Conservation (phyloP, 2,329 filamentous ascomycete species). For the Helminthosporium solani region DNA sequence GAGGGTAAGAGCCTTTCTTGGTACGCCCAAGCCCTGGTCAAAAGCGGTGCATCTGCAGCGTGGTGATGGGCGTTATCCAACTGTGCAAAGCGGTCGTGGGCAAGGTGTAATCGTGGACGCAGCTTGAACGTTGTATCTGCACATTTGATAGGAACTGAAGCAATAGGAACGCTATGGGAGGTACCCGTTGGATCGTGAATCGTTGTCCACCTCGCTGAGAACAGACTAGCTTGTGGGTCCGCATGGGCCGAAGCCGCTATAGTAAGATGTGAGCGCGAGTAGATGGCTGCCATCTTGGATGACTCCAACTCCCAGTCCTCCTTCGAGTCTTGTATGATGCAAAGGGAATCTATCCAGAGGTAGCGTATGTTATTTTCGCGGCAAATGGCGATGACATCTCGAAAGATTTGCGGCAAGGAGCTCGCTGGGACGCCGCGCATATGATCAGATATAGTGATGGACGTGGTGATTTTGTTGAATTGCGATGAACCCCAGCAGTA, state of each 20-base stretch:
- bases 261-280: constrained; percentile 13
- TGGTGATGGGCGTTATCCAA: background rate
- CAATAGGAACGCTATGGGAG: background rate
- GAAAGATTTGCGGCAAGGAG: background rate
- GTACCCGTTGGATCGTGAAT: background rate
- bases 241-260: constrained; percentile 10
- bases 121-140: background rate
- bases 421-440: background rate
- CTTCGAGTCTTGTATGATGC: constrained; percentile 20
- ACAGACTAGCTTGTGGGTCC: constrained; percentile 1
- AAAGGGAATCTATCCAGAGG: constrained; percentile 23
- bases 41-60: constrained; percentile 3
- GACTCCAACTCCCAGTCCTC: constrained; percentile 17
- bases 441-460: background rate
- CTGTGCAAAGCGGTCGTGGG: background rate
- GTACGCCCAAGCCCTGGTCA: constrained; percentile 9
- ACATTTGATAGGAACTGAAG: background rate
- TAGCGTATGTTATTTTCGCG: constrained; percentile 4
- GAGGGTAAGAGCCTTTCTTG: constrained; percentile 9
- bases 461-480: background rate
- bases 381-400: background rate
- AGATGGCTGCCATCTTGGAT: constrained; percentile 17
- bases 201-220: constrained; percentile 1
- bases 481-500: constrained; percentile 3
- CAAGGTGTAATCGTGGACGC: background rate